Evolutionary conservation across 2,329 filamentous ascomycete genomes (phyloP).

Genomic region (Calonectria leucothoes): DNA sequence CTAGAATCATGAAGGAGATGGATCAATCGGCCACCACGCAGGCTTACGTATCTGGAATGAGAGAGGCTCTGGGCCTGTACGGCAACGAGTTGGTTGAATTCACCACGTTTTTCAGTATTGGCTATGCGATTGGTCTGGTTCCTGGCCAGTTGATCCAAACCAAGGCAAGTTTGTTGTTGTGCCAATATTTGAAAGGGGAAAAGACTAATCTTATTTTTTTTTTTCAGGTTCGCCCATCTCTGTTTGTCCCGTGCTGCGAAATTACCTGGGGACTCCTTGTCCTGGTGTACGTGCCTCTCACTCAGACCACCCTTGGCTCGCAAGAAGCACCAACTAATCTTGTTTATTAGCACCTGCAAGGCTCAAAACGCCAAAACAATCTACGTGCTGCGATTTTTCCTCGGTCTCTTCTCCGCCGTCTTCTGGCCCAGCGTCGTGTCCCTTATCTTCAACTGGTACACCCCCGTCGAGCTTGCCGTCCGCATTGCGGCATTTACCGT

Average conservation of each 20-base stretch:
- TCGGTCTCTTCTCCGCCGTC: constrained; percentile 52
- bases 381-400: constrained; percentile 56
- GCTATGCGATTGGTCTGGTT: constrained; percentile 65
- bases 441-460: constrained; percentile 58
- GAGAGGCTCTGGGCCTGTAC: constrained; percentile 43
- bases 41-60: constrained; percentile 53
- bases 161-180: constrained; percentile 27
- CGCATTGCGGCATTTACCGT: constrained; percentile 57
- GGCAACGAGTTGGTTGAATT: constrained; percentile 67
- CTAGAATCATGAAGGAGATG: constrained; percentile 49
- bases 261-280: constrained; percentile 45
- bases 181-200: rapidly evolving
- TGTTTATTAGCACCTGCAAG: constrained; percentile 37
- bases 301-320: background rate
- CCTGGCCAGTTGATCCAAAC: constrained; percentile 54
- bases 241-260: constrained; percentile 54
- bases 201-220: background rate
- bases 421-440: constrained; percentile 53
- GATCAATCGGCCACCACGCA: constrained; percentile 51
- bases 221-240: constrained; percentile 48
- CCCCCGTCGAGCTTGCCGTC: constrained; percentile 52
- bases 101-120: constrained; percentile 66
- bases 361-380: constrained; percentile 51
- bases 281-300: constrained; percentile 30
- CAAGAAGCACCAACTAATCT: constrained; percentile 8